Evolutionary conservation across 2,329 filamentous ascomycete genomes (phyloP), one percentile per base, ranked within the genome.

Genomic region (Fusarium zealandicum): DNA sequence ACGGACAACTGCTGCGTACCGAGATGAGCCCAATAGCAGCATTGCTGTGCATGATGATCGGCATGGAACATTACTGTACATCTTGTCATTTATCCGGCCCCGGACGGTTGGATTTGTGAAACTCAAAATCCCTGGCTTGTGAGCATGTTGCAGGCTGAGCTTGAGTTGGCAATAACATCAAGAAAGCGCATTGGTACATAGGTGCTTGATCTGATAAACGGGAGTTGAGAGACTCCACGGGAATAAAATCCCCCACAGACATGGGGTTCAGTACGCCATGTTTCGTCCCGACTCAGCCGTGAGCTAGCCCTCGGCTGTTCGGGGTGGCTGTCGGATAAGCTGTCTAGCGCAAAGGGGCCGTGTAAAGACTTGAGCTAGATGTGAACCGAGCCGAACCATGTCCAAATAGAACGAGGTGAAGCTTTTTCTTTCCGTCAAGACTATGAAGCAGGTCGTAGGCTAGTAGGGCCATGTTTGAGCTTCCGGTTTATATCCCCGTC

Each of bases 41-140:
- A 41, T n/a, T 43, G 42, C 51, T 42, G 51, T 65, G 63, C 54
- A 64, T 59, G 40, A 63, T 61, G 61, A 66, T 64, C 58, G 56
- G 55, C 63, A 66, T 64, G 35, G 51, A 8, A 42, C 33, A 48
- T 50, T 52, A n/a, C n/a, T n/a, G n/a, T n/a, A 39, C 49, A 46
- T 54, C 20, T 46, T 51, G 14, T 18, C 10, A 31, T 33, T 54
- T 42, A 31, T 14, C 41, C 13, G 30, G 10, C 10, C 38, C 28
- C 35, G 10, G 35, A 32, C 30, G 32, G 33, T 38, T 51, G 32
- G 32, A 18, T n/a, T n/a, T 22, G 33, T 14, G 36, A 46, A 46
- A 13, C 13, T 25, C 27, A 16, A 36, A 46, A 16, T 27, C 43
- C n/a, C n/a, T 14, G n/a, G 5, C 9, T n/a, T 35, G 14, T 35